Evolutionary conservation across 2,329 filamentous ascomycete species (phyloP), one percentile per base, ranked within the genome.

Genomic region (Ascochyta lentis): DNA sequence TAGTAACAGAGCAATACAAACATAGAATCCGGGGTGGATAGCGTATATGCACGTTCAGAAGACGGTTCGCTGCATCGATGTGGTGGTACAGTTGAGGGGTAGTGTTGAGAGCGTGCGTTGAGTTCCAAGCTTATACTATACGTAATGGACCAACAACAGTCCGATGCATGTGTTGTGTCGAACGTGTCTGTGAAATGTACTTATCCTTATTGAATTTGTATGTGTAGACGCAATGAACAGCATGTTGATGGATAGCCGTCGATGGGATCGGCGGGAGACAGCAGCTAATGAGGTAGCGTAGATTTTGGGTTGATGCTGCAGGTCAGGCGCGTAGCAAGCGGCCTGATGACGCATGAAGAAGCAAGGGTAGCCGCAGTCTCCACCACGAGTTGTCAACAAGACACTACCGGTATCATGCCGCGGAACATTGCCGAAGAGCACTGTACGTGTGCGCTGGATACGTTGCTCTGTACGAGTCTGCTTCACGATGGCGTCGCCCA

Each of bases 311-410:
- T 7, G 45, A 54, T 50, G 53, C 48, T 58, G 57, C 58, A 58
- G 54, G 60, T 59, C 57, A 60, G 49, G 58, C 46, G 49, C 40
- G 46, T 43, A 31, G 12, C 46, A 45, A 29, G 49, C 41, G 51
- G 46, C 13, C 52, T 40, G 35, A 38, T 55, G 50, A 61, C 53
- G 50, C 38, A 61, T 24, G 44, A 49, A 44, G 40, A 43, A 49
- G 51, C 39, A 54, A 38, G 52, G 47, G 46, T 27, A 27, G 19
- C 35, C 40, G 46, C 15, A 6, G 33, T 38, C 31, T 26, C 51
- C 51, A 54, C 45, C 26, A 35, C 24, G 31, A 27, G n/a, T 9
- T n/a, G 34, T 35, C 27, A 46, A 45, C 45, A 40, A 44, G 40
- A 27, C 45, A 46, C 40, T 49, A n/a, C n/a, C n/a, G n/a, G n/a